Evolutionary conservation across 164 flowering plant genomes (phyloP).

Genomic region (Nymphaea colorata): DNA sequence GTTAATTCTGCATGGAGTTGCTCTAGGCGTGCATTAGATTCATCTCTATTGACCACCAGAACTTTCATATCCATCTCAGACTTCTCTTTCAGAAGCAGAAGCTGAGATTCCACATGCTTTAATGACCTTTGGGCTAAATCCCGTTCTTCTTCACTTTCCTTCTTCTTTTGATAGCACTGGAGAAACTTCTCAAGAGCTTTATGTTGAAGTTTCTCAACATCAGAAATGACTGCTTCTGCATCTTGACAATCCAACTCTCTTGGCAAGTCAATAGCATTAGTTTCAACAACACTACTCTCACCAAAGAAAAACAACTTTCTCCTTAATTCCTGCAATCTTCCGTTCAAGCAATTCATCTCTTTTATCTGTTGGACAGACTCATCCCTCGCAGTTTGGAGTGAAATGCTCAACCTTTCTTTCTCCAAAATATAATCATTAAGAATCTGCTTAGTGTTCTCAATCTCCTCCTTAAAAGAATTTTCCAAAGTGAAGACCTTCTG

Average conservation of each 20-base stretch:
- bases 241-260: constrained; percentile 2
- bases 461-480: no score
- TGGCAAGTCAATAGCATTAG: not conserved
- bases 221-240: constrained; percentile 9
- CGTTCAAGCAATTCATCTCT: constrained; percentile 36
- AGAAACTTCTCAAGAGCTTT: constrained; percentile 20
- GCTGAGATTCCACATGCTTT: no score
- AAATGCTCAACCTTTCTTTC: constrained; percentile 22
- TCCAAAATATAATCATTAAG: constrained; percentile 21
- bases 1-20: constrained; percentile 48
- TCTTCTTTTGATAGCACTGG: constrained; percentile 19
- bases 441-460: not conserved
- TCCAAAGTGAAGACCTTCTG: no score
- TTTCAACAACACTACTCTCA: constrained; percentile 10
- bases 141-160: constrained; percentile 14
- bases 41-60: constrained; percentile 27
- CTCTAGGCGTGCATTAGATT: constrained; percentile 30
- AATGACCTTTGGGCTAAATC: no score
- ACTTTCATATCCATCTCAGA: constrained; percentile 25
- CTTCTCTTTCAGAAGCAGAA: constrained; percentile 3
- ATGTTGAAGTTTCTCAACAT: constrained; percentile 13
- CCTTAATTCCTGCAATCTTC: constrained; percentile 54
- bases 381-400: constrained; percentile 31
- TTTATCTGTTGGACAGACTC: constrained; percentile 31
- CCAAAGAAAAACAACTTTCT: constrained; percentile 49